Percentiles rank a stretch among this genome's conserved stretches.
Evolutionary conservation across 1,139 yeast species (phyloP).

Genomic region (Kodamaea derodonti): DNA sequence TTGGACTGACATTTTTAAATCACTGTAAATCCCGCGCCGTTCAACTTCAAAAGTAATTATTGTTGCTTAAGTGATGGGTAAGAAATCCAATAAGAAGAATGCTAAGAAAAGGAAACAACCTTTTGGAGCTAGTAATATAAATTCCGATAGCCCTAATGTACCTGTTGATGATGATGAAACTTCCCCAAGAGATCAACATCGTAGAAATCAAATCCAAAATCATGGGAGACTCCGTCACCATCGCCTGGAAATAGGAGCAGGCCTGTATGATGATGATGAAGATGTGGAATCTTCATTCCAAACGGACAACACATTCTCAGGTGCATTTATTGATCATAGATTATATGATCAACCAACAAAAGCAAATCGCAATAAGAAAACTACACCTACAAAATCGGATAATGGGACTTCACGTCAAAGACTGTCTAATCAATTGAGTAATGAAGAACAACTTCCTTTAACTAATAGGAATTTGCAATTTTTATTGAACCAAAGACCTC

Average conservation of each 20-base stretch:
- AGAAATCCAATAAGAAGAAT: not conserved
- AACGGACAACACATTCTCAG: conserved; percentile 11
- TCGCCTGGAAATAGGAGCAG: not conserved
- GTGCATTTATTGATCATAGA: conserved; percentile 35
- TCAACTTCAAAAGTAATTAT: too few relatives aligned
- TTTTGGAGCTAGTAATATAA: not conserved
- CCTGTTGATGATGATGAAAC: not conserved
- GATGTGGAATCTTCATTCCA: conserved; percentile 7
- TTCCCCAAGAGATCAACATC: not conserved
- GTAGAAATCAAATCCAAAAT: not conserved
- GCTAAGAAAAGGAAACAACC: conserved; percentile 1
- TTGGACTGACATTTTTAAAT: too few relatives aligned
- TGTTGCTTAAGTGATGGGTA: too few relatives aligned
- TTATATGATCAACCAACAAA: conserved; percentile 17
- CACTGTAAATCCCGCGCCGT: not conserved
- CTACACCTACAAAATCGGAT: not conserved
- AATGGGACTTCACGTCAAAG: not conserved
- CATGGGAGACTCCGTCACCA: conserved; percentile 1
- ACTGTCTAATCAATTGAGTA: not conserved
- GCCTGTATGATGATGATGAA: conserved; percentile 5
- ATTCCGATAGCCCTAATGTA: not conserved
- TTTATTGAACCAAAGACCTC: conserved; percentile 12
- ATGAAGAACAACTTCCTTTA: conserved; percentile 22
- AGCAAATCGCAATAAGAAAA: conserved; percentile 2
- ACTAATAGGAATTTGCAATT: conserved; percentile 36